Evolutionary conservation across 179 eudicot genomes (phyloP), one percentile per base, ranked within the genome.

Genomic region (Camellia oleifera): DNA sequence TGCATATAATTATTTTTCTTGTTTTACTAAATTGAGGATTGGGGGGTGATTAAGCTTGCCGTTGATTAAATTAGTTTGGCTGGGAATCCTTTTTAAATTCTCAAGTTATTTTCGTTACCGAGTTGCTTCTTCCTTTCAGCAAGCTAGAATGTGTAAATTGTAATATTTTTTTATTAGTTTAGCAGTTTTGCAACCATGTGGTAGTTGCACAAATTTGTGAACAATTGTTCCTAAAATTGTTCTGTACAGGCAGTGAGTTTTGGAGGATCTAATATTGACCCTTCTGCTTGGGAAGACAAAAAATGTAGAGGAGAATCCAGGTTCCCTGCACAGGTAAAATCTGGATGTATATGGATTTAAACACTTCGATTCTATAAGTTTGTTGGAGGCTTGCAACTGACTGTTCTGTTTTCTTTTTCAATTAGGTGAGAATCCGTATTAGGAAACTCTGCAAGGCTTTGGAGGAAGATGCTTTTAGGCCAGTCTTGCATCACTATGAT

Each of bases 281-380:
- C 99, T 62, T 85, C 95, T 78, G 99, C 99, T 76, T 95, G 99
- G 99, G 99, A 95, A 78, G 99, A 95, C 84, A 95, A 95, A 89
- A 95, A 95, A 69, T 94, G 97, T 87, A 94, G 87, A 77, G 99
- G 99, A 75, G 99, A 95, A 88, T 94, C 98, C 46, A 91, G 98
- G 84, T 95, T 95, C 81, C 99, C 99, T 81, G 97, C 98, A 63
- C 99, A 96, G 99, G 99, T 94, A 86, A 71, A 67, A 45, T 66
- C 54, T 72, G 5, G n/a, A 26, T 68, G 45, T 32, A 32, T 50
- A 32, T 50, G 18, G 7, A 69, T 12, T 58, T 63, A 18, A 14
- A 26, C 12, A 20, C 58, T 11, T 7, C 23, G 6, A 11, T 7
- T 40, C 7, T 40, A 56, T 52, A 12, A 52, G 58, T 32, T 10